A percentile compares a stretch with the other conserved stretches of the same genome.
These are phyloP conservation scores for Epichloe elymi DNA, from an alignment of 2,329 filamentous ascomycete genomes.

Conservation along the genomic window DNA sequence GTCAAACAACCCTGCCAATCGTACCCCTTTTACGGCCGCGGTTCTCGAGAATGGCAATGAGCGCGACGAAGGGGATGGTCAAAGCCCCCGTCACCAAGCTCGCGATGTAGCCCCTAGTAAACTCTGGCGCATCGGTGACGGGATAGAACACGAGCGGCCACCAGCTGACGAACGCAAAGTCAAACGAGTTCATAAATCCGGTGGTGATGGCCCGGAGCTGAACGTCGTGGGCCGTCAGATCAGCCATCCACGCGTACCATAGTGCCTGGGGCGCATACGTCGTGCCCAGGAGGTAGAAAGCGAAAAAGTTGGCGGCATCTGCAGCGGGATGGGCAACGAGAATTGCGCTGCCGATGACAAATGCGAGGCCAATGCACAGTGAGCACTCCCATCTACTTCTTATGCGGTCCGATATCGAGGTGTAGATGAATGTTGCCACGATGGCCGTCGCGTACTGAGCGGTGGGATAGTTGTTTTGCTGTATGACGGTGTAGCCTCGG, in stretches of 20 bases:
- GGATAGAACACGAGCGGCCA: slow-evolving; percentile 28
- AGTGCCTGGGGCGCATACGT: slow-evolving; percentile 31
- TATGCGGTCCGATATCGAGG: slow-evolving; percentile 26
- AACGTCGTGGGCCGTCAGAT: slow-evolving; percentile 24
- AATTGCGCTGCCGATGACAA: slow-evolving; percentile 26
- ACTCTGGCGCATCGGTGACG: slow-evolving; percentile 26
- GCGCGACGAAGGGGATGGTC: slow-evolving; percentile 21
- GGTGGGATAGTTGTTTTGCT: slow-evolving; percentile 33
- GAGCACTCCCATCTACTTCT: slow-evolving; percentile 31
- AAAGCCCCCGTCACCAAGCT: slow-evolving; percentile 24
- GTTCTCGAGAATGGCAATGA: slow-evolving; percentile 25
- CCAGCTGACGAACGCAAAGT: slow-evolving; percentile 29
- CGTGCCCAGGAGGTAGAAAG: slow-evolving; percentile 30
- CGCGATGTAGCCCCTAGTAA: slow-evolving; percentile 25
- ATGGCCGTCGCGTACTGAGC: slow-evolving; percentile 28
- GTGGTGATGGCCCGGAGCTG: slow-evolving; percentile 31
- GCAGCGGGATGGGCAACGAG: slow-evolving; percentile 19
- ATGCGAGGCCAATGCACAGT: slow-evolving; percentile 27
- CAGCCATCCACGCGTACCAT: slow-evolving; percentile 35
- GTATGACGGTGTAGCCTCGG: slow-evolving; percentile 26
- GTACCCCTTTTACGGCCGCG: slow-evolving; percentile 12
- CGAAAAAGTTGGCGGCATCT: slow-evolving; percentile 27
- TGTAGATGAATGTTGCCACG: slow-evolving; percentile 26
- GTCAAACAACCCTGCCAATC: slow-evolving; percentile 13
- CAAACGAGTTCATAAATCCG: slow-evolving; percentile 29